Evolutionary conservation across 2,329 filamentous ascomycete species (phyloP).

Genomic region (Cladobotryum mycophilum): DNA sequence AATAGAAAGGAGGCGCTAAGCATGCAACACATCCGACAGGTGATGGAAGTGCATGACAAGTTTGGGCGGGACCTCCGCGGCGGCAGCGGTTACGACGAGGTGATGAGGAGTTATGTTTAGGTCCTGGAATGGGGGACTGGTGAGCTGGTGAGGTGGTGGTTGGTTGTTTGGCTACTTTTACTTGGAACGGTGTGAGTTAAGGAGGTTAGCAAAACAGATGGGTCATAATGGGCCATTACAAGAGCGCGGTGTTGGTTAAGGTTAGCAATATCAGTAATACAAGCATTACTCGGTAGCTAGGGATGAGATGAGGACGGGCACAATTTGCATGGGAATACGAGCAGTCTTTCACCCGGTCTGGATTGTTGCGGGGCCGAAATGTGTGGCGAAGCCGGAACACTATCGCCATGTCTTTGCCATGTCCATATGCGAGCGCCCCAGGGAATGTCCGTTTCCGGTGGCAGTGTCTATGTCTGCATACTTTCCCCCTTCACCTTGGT

Average conservation of each 20-base stretch:
- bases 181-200: no score
- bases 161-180: background rate
- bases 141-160: background rate
- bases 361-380: no score
- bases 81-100: constrained; percentile 72
- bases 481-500: no score
- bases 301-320: background rate
- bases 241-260: no score
- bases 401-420: background rate
- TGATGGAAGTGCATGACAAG: constrained; percentile 75
- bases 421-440: background rate
- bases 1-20: constrained; percentile 64
- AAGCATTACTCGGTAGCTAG: background rate
- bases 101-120: constrained; percentile 73
- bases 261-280: no score
- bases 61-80: constrained; percentile 82
- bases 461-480: background rate
- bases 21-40: constrained; percentile 74
- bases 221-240: background rate
- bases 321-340: background rate
- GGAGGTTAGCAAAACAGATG: background rate
- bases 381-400: no score
- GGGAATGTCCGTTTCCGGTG: no score
- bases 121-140: background rate
- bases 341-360: background rate